Evolutionary conservation across 495 filamentous ascomycete species (phyloP).

Genomic region (Recurvomyces mirabilis): DNA sequence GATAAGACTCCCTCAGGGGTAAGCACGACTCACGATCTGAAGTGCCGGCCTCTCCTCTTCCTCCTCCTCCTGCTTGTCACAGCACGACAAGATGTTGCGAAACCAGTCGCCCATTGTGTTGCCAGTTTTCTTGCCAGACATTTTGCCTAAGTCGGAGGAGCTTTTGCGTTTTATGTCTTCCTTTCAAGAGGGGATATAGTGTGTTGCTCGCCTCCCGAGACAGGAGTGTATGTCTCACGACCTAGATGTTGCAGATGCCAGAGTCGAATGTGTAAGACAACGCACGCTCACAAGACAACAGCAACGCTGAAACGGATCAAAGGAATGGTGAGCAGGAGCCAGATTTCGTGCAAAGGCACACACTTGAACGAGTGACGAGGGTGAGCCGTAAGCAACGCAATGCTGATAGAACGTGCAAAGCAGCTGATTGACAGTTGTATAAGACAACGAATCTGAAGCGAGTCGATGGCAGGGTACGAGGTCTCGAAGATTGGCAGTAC

Average conservation of each 20-base stretch:
- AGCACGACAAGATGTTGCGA: constrained; percentile 17
- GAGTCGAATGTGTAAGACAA: constrained; percentile 1
- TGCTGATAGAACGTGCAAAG: no score
- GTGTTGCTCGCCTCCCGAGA: no score
- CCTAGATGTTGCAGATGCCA: no score
- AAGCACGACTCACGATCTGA: constrained; percentile 11
- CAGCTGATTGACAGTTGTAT: no score
- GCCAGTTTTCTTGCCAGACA: constrained; percentile 4
- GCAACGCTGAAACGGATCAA: background rate
- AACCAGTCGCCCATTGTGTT: constrained; percentile 16
- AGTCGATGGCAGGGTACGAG: background rate
- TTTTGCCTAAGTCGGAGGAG: background rate
- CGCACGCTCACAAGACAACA: constrained; percentile 1
- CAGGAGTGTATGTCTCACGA: no score
- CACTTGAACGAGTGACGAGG: background rate
- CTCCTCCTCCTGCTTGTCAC: constrained; percentile 16
- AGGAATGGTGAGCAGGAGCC: background rate
- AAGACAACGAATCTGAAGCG: no score
- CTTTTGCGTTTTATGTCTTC: no score
- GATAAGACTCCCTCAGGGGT: background rate
- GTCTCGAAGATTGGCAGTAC: no score
- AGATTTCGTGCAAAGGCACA: no score
- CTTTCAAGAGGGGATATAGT: no score
- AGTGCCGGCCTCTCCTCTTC: constrained; percentile 12
- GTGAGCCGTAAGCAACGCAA: no score